A percentile compares a stretch with the other conserved stretches of the same genome.
These are phyloP conservation scores for Sphagnum contortum DNA, from an alignment of 225 moss, liverwort and hornwort species.

Conservation along the genomic window DNA sequence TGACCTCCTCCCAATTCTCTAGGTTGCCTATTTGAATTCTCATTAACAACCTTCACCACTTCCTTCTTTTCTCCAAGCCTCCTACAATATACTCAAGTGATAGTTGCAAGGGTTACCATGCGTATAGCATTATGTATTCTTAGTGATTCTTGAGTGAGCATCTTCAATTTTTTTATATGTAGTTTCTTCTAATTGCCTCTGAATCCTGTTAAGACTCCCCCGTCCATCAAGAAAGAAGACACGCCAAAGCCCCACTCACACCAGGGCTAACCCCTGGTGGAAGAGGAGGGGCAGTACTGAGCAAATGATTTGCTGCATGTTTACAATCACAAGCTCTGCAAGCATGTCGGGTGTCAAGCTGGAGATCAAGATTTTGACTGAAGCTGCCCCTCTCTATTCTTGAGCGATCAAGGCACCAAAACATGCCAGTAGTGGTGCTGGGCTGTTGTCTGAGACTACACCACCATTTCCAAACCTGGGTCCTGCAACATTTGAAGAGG, in stretches of 20 bases:
- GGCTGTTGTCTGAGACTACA: conserved; percentile 42
- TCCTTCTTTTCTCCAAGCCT: no score
- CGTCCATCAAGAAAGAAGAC: conserved; percentile 10
- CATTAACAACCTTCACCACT: no score
- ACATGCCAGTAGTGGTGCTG: conserved; percentile 67
- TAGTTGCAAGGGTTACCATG: no score
- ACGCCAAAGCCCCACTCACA: conserved; percentile 27
- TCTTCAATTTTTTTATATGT: no score
- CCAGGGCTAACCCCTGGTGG: conserved; percentile 28
- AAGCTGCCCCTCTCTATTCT: conserved; percentile 79
- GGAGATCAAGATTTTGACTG: conserved; percentile 84
- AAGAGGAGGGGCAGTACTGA: conserved; percentile 40
- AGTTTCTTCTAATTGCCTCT: no score
- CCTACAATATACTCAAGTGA: no score
- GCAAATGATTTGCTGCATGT: conserved; percentile 67
- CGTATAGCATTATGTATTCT: no score
- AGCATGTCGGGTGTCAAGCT: conserved; percentile 94
- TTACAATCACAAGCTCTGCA: conserved; percentile 82
- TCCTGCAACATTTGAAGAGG: conserved; percentile 26
- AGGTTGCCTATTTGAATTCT: no score
- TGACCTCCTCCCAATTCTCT: no score
- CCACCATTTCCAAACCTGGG: conserved; percentile 22
- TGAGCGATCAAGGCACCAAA: conserved; percentile 84
- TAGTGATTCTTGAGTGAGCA: no score
- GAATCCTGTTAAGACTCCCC: no score